Evolutionary conservation across 2,329 filamentous ascomycete species (phyloP).

Genomic region (Exophiala oligosperma): DNA sequence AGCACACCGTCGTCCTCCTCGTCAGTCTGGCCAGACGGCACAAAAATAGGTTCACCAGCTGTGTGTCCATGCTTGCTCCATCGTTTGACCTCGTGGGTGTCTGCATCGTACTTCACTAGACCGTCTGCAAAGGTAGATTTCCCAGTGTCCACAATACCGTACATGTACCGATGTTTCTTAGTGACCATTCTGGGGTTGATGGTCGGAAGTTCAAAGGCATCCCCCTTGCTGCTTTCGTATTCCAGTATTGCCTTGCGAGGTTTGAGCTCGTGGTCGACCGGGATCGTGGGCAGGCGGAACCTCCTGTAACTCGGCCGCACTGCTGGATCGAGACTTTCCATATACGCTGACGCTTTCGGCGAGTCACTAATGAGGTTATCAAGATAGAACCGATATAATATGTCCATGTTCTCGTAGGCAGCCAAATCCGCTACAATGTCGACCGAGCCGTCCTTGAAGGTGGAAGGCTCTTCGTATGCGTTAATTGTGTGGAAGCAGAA

Average conservation of each 20-base stretch:
- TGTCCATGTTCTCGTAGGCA: constrained; percentile 63
- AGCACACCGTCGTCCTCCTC: constrained; percentile 56
- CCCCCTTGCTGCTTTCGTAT: constrained; percentile 11
- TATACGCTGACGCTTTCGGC: constrained; percentile 48
- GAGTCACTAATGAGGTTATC: constrained; percentile 63
- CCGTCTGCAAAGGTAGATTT: constrained; percentile 53
- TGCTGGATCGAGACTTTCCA: constrained; percentile 38
- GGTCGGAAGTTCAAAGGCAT: constrained; percentile 48
- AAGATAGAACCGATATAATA: constrained; percentile 69
- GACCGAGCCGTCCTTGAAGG: constrained; percentile 39
- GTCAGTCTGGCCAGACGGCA: constrained; percentile 41
- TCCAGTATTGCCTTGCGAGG: constrained; percentile 24
- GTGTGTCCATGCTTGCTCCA: constrained; percentile 53
- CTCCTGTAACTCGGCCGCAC: constrained; percentile 33
- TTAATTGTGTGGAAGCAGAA: constrained; percentile 84
- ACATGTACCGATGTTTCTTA: constrained; percentile 51
- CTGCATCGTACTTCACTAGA: constrained; percentile 54
- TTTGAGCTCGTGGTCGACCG: constrained; percentile 21
- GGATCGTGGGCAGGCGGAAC: constrained; percentile 40
- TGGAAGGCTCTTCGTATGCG: constrained; percentile 64
- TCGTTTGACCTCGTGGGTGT: constrained; percentile 39
- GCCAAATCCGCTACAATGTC: constrained; percentile 67
- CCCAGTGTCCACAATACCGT: constrained; percentile 47
- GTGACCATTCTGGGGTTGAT: constrained; percentile 50
- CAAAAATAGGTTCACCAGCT: constrained; percentile 56